Evolutionary conservation across 805 yeast species (phyloP).

Genomic region (Nakazawaea ambrosiae): DNA sequence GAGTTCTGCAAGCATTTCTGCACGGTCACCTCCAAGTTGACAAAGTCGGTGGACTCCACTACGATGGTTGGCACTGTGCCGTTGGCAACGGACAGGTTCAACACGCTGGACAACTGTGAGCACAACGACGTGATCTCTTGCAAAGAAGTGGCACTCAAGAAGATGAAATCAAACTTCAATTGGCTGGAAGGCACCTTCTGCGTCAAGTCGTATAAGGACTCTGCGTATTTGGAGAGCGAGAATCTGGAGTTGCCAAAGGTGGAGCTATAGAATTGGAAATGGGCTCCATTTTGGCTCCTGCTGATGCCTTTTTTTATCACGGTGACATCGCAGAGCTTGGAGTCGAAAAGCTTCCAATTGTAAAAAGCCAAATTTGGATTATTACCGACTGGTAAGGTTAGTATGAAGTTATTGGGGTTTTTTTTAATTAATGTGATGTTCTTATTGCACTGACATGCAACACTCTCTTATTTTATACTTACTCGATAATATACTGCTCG

Average conservation of each 20-base stretch:
- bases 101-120: conserved; percentile 27
- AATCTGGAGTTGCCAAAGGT: conserved; percentile 27
- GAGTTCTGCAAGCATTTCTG: conserved; percentile 30
- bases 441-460: background rate
- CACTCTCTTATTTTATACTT: background rate
- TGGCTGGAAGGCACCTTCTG: conserved; percentile 4
- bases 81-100: conserved; percentile 18
- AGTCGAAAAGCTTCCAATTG: conserved; percentile 47
- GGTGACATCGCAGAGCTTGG: conserved; percentile 34
- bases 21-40: conserved; percentile 66
- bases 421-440: too few relatives aligned
- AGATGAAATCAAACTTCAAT: conserved; percentile 29
- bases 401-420: background rate
- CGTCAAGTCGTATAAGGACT: conserved; percentile 13
- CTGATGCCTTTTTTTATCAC: conserved; percentile 27
- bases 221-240: conserved; percentile 15
- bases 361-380: conserved; percentile 55
- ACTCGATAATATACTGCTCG: conserved; percentile 6
- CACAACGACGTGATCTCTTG: conserved; percentile 43
- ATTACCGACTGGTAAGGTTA: conserved; percentile 33
- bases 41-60: conserved; percentile 65
- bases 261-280: conserved; percentile 24
- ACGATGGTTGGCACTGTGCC: conserved; percentile 42
- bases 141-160: conserved; percentile 40
- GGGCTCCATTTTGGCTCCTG: conserved; percentile 1